Percentiles rank a stretch among this genome's conserved stretches.
phyloP scores from a whole-genome alignment of 2,329 filamentous ascomycete species.

The Hysterium pulicare region DNA sequence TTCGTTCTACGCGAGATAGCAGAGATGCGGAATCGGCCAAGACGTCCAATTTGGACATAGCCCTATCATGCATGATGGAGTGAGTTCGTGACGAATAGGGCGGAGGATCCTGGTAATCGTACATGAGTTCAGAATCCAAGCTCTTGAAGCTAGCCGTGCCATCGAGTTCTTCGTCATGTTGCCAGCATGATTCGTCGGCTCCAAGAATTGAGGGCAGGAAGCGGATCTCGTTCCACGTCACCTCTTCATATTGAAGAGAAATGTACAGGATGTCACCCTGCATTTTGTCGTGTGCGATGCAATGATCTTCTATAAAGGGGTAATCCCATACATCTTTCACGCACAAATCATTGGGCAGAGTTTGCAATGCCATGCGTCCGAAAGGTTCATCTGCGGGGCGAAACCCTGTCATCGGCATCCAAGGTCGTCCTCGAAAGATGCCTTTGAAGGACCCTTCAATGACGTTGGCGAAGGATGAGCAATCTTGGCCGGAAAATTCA shows the following conservation, averaged over 20 bases:
- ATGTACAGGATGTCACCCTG: constrained; percentile 41
- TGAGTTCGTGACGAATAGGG: constrained; percentile 42
- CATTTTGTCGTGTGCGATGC: constrained; percentile 41
- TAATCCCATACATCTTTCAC: constrained; percentile 38
- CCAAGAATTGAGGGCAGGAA: constrained; percentile 31
- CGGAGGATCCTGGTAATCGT: constrained; percentile 42
- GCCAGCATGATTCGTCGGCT: constrained; percentile 37
- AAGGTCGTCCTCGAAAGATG: constrained; percentile 35
- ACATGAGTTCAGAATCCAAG: constrained; percentile 40
- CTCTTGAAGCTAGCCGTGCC: constrained; percentile 34
- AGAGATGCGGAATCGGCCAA: constrained; percentile 36
- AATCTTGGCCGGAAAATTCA: constrained; percentile 35
- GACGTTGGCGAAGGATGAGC: constrained; percentile 32
- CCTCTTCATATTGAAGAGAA: constrained; percentile 37
- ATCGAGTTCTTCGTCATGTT: constrained; percentile 38
- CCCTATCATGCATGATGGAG: constrained; percentile 32
- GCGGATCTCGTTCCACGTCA: constrained; percentile 39
- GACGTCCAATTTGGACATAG: constrained; percentile 32
- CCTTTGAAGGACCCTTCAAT: constrained; percentile 36
- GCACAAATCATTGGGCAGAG: constrained; percentile 31
- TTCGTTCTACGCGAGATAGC: constrained; percentile 32
- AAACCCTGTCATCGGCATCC: constrained; percentile 40
- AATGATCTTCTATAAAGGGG: constrained; percentile 39
- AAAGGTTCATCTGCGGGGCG: constrained; percentile 37
- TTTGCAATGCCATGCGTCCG: constrained; percentile 36